Conservation (phyloP, 495 filamentous ascomycete genomes). For the Darksidea phi region DNA sequence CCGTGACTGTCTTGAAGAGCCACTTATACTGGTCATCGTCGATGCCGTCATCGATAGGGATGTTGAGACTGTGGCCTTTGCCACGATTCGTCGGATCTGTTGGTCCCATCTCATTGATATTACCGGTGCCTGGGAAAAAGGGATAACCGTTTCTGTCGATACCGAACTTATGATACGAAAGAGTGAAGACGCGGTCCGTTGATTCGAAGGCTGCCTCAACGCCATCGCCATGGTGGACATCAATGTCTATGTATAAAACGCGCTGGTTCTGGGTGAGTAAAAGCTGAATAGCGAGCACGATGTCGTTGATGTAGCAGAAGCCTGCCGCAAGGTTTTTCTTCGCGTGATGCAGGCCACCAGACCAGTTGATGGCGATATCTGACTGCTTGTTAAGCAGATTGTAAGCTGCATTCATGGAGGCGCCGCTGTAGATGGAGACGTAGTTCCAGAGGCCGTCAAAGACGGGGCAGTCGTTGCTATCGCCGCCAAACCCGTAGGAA, state of each 20-base stretch:
- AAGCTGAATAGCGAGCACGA: conserved; percentile 91
- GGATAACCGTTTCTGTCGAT: conserved; percentile 56
- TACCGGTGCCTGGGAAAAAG: conserved; percentile 69
- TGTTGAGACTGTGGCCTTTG: conserved; percentile 64
- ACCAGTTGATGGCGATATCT: conserved; percentile 98
- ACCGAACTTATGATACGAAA: conserved; percentile 96
- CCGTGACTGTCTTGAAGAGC: conserved; percentile 80
- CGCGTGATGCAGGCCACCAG: conserved; percentile 96
- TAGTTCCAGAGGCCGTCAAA: conserved; percentile 96
- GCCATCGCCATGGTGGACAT: conserved; percentile 96
- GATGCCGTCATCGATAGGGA: conserved; percentile 74
- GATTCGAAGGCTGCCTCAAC: conserved; percentile 97
- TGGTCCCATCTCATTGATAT: conserved; percentile 59
- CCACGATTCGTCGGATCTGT: conserved; percentile 60
- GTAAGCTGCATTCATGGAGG: conserved; percentile 84
- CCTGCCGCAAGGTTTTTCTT: conserved; percentile 91
- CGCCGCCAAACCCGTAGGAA: conserved; percentile 73
- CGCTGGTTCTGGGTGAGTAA: conserved; percentile 82
- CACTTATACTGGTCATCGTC: conserved; percentile 85
- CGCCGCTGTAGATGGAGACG: conserved; percentile 88
- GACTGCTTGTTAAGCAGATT: conserved; percentile 82
- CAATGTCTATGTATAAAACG: conserved; percentile 96
- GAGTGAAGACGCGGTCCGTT: conserved; percentile 91
- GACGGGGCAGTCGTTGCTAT: conserved; percentile 80
- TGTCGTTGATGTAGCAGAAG: conserved; percentile 99